phyloP scores from a whole-genome alignment of 2,329 filamentous ascomycete genomes.

The Gaeumannomyces tritici region DNA sequence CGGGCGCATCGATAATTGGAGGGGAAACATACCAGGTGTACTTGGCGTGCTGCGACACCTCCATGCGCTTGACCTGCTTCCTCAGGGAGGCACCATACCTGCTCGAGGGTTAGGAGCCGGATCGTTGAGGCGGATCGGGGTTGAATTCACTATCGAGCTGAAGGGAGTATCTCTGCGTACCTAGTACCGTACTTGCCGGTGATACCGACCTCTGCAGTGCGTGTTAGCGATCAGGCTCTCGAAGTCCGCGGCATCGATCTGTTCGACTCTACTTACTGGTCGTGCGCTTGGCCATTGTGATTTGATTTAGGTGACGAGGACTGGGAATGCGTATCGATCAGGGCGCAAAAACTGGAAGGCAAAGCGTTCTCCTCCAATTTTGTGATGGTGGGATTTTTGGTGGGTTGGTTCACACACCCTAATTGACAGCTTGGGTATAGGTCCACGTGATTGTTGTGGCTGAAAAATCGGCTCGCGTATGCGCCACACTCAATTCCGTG shows the following conservation, averaged over 20 bases:
- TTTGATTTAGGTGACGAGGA: conserved; percentile 1
- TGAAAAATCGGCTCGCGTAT: background rate
- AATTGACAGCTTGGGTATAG: background rate
- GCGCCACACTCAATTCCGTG: background rate
- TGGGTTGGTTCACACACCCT: background rate
- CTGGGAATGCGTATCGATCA: background rate
- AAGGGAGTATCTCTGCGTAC: conserved; percentile 1
- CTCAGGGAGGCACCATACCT: conserved; percentile 7
- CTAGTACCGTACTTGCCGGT: conserved; percentile 7
- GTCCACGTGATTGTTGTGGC: background rate
- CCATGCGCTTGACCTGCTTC: conserved; percentile 6
- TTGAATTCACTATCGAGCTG: background rate
- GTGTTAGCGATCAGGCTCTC: background rate
- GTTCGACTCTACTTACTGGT: conserved; percentile 1
- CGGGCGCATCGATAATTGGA: background rate
- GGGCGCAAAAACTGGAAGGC: background rate
- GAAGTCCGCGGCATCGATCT: background rate
- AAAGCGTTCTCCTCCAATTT: background rate
- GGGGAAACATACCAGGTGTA: conserved; percentile 4
- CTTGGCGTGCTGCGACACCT: conserved; percentile 6
- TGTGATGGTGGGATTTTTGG: background rate
- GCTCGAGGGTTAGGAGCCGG: background rate
- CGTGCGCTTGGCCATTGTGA: conserved; percentile 5
- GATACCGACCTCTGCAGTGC: conserved; percentile 5
- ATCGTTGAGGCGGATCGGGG: background rate